phyloP scores from a whole-genome alignment of 78 protist species.

The Dictyostelium discoideum region DNA sequence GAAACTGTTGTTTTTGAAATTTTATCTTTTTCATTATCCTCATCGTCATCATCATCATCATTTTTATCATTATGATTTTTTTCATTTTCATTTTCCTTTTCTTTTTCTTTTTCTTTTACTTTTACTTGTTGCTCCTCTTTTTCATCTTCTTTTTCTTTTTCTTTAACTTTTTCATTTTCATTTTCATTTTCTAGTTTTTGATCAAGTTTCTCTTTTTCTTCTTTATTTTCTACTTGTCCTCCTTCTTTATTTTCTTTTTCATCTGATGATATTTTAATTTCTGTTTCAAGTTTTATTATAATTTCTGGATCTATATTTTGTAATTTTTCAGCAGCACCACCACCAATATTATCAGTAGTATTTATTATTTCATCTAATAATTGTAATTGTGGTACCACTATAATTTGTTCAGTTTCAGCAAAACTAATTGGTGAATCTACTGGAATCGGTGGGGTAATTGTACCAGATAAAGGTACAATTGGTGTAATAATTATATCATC shows the following conservation, averaged over 20 bases:
- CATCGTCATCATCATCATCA: too few relatives aligned
- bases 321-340: not conserved
- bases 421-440: conserved; percentile 9
- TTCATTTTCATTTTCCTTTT: not conserved
- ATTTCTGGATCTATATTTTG: not conserved
- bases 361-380: not conserved
- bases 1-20: not conserved
- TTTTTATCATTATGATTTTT: too few relatives aligned
- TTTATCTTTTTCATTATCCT: not conserved
- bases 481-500: not conserved
- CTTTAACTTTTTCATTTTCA: not conserved
- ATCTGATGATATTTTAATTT: not conserved
- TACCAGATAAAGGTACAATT: not conserved
- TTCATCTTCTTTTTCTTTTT: not conserved
- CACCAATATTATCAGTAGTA: not conserved
- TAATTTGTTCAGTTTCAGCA: not conserved
- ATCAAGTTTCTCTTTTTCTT: not conserved
- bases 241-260: too few relatives aligned
- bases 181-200: not conserved
- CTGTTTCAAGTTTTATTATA: not conserved
- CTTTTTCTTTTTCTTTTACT: too few relatives aligned
- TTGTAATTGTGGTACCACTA: not conserved
- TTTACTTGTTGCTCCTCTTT: not conserved
- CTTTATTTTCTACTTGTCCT: not conserved
- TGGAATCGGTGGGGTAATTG: not conserved